Percentiles rank a stretch among this genome's conserved stretches.
These are phyloP conservation scores for Calonectria naviculata DNA, from an alignment of 2,329 filamentous ascomycete species.

Conservation along the genomic window DNA sequence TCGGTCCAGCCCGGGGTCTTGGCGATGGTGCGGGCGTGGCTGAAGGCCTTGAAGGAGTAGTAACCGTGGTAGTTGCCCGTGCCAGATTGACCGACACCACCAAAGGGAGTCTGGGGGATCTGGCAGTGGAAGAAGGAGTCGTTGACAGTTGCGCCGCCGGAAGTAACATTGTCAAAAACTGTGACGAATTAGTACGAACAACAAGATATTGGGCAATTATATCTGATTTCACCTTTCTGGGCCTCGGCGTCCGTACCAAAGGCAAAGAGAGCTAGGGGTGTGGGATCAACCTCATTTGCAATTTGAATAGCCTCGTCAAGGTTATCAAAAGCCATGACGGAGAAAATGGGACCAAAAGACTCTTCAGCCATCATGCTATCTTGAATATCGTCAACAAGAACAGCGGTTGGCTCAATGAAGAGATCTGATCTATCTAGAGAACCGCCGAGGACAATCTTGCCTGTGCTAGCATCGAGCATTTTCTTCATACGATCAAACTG, in stretches of 20 bases:
- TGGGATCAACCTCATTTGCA: conserved; percentile 84
- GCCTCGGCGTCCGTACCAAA: conserved; percentile 87
- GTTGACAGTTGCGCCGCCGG: conserved; percentile 64
- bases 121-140: conserved; percentile 57
- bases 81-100: conserved; percentile 62
- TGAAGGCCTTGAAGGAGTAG: conserved; percentile 58
- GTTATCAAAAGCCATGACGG: conserved; percentile 80
- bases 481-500: conserved; percentile 88
- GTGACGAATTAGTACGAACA: conserved; percentile 41
- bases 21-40: conserved; percentile 52
- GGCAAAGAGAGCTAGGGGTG: conserved; percentile 84
- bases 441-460: conserved; percentile 89
- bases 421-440: conserved; percentile 81
- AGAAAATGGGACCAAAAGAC: conserved; percentile 92
- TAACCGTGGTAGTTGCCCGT: conserved; percentile 60
- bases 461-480: conserved; percentile 87
- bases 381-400: conserved; percentile 76
- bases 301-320: conserved; percentile 88
- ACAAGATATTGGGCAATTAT: neutral
- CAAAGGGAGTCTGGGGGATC: conserved; percentile 56
- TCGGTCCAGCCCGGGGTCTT: conserved; percentile 52
- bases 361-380: conserved; percentile 88
- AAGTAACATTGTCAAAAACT: conserved; percentile 53
- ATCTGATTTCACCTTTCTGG: conserved; percentile 72
- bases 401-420: conserved; percentile 93